Conservation (phyloP, 2,329 filamentous ascomycete genomes). For the Penicillium sp. region DNA sequence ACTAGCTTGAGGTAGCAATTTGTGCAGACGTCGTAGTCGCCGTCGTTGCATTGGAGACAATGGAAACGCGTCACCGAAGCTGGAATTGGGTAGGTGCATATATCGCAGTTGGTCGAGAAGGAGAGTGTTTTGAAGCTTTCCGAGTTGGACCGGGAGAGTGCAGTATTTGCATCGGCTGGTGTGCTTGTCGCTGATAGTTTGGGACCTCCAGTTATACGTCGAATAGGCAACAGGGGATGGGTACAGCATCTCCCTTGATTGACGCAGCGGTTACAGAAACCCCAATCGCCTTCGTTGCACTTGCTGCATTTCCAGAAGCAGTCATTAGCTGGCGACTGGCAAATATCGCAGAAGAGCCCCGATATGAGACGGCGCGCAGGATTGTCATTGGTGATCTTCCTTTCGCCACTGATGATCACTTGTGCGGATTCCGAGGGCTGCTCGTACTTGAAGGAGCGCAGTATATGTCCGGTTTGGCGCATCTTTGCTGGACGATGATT, state of each 20-base stretch:
- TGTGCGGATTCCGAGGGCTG: slow-evolving; percentile 37
- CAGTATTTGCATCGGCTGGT: slow-evolving; percentile 31
- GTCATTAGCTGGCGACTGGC: slow-evolving; percentile 73
- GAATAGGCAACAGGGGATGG: slow-evolving; percentile 78
- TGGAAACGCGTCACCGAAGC: slow-evolving; percentile 75
- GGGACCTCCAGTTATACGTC: slow-evolving; percentile 57
- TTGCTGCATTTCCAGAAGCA: slow-evolving; percentile 88
- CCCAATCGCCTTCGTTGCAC: slow-evolving; percentile 94
- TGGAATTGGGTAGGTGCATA: slow-evolving; percentile 75
- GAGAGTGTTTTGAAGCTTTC: slow-evolving; percentile 69
- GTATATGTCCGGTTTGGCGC: slow-evolving; percentile 56
- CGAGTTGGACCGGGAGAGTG: slow-evolving; percentile 45
- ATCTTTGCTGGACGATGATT: slow-evolving; percentile 25
- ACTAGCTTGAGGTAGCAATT: slow-evolving; percentile 76
- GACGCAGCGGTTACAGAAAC: slow-evolving; percentile 87
- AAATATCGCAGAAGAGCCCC: slow-evolving; percentile 84
- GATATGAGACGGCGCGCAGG: slow-evolving; percentile 72
- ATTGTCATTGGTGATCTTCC: slow-evolving; percentile 66
- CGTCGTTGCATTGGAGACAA: slow-evolving; percentile 75
- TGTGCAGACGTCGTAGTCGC: slow-evolving; percentile 87
- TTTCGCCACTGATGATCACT: slow-evolving; percentile 49
- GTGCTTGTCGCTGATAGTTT: slow-evolving; percentile 20
- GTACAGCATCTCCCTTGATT: slow-evolving; percentile 81
- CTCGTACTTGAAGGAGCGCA: slow-evolving; percentile 49
- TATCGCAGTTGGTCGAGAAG: slow-evolving; percentile 77